Evolutionary conservation across 352 stramenopile species (phyloP), one percentile per base, ranked within the genome.

Genomic region (Globisporangium cystogenes): DNA sequence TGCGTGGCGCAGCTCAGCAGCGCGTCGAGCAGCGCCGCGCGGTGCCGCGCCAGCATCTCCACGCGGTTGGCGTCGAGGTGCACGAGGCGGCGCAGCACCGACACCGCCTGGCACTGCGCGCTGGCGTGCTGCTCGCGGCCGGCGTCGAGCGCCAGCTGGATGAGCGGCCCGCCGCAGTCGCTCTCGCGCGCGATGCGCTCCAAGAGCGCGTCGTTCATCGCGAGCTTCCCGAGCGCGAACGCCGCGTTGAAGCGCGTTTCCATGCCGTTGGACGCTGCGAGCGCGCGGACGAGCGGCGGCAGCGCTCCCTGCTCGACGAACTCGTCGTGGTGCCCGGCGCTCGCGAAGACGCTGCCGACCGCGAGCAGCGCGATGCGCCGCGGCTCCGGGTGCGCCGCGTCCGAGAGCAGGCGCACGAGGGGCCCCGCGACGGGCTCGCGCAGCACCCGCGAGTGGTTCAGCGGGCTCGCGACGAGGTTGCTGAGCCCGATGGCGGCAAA

Each of bases 201-300:
- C 39, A 93, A 72, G 26, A 90, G 83, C 14, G 55, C 63, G 18
- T 71, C 72, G 57, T 93, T 87, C 59, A 86, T 87, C 7, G 93
- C 80, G 21, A 99, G 79, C 62, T 98, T 98, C 24, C 91, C 95
- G 15, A 98, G 74, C 10, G 90, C 80, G 61, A 97, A 98, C 27
- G 88, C 86, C 0, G 92, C 87, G 58, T 98, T 93, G 57, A 98
- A 97, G 18, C 91, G 84, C 37, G 83, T 96, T 62, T 99, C 95
- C 61, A 93, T 76, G 55, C 88, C 68, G 54, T 93, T 83, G 10
- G 73, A 53, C 11, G 62, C 24, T 21, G 78, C 55, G 20, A 98
- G 55, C 2, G 82, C 70, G 10, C 67, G 64, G 5, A 95, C 67
- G 3, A 98, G 65, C 12, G 77, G 71, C 52, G 75, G 59, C 23